Evolutionary conservation across 2,329 filamentous ascomycete species (phyloP).

Genomic region (Exophiala viscosa): DNA sequence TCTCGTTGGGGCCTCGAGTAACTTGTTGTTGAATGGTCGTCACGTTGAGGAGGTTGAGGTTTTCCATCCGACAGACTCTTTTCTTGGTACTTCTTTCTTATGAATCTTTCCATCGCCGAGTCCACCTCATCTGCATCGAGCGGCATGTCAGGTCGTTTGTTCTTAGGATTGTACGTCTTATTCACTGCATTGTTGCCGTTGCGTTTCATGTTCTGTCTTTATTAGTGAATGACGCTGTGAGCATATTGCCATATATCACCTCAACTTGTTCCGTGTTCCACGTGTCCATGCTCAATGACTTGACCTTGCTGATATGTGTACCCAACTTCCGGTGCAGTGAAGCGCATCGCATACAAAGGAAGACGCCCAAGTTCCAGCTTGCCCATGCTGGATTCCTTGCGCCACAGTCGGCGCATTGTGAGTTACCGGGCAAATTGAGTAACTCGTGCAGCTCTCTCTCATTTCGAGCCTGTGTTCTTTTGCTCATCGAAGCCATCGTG

Average conservation of each 20-base stretch:
- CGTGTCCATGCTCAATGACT: conserved; percentile 96
- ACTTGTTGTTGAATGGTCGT: conserved; percentile 46
- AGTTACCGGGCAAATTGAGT: conserved; percentile 84
- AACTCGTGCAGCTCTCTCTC: conserved; percentile 88
- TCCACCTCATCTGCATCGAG: conserved; percentile 90
- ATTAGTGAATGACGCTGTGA: conserved; percentile 18
- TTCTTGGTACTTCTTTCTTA: conserved; percentile 87
- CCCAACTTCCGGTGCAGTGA: conserved; percentile 93
- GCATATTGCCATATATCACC: conserved; percentile 46
- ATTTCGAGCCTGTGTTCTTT: conserved; percentile 96
- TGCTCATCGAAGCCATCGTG: conserved; percentile 77
- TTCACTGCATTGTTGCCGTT: conserved; percentile 85
- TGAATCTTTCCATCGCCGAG: conserved; percentile 90
- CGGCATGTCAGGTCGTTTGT: conserved; percentile 76
- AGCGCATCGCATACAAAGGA: conserved; percentile 96
- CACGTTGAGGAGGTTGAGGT: conserved; percentile 37
- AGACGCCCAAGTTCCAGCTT: conserved; percentile 97
- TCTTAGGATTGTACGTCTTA: conserved; percentile 81
- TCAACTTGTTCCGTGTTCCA: conserved; percentile 97
- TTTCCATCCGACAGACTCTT: conserved; percentile 49
- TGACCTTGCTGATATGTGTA: conserved; percentile 97
- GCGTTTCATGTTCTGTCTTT: conserved; percentile 79
- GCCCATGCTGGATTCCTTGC: conserved; percentile 94
- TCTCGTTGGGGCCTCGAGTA: conserved; percentile 51
- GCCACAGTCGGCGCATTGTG: conserved; percentile 88